Conservation (phyloP, 2,329 filamentous ascomycete species). For the Teratosphaeria viscida region DNA sequence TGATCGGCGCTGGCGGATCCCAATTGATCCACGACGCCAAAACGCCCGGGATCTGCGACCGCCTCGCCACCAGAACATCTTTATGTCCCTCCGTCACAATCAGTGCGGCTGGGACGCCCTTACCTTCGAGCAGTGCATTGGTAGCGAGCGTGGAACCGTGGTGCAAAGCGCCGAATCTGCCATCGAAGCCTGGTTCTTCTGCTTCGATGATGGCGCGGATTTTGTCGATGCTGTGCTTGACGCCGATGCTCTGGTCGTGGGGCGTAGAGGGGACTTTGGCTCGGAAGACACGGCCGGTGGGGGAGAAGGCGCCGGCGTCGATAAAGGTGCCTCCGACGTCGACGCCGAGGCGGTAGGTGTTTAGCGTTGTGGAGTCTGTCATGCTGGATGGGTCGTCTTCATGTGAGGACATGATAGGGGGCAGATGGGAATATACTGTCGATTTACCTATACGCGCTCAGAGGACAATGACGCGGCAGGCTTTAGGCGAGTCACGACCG, state of each 20-base stretch:
- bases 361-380: not conserved
- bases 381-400: not conserved
- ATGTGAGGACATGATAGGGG: not conserved
- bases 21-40: conserved; percentile 19
- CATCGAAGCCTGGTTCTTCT: conserved; percentile 11
- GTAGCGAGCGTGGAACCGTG: conserved; percentile 18
- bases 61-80: conserved; percentile 16
- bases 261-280: conserved; percentile 18
- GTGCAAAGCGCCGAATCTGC: conserved; percentile 17
- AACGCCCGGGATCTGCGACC: conserved; percentile 18
- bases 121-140: conserved; percentile 18
- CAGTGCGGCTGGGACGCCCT: conserved; percentile 16
- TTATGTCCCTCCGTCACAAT: conserved; percentile 20
- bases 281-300: conserved; percentile 15
- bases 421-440: not conserved
- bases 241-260: conserved; percentile 18
- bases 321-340: conserved; percentile 20
- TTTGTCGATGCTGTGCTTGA: conserved; percentile 19
- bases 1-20: conserved; percentile 16
- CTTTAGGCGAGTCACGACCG: not conserved
- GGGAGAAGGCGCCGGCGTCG: conserved; percentile 17
- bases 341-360: conserved; percentile 12
- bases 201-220: conserved; percentile 13
- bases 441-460: not conserved
- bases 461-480: not conserved